Base-by-base conservation (phyloP, 78 protist species). In the Acrasis kona region DNA sequence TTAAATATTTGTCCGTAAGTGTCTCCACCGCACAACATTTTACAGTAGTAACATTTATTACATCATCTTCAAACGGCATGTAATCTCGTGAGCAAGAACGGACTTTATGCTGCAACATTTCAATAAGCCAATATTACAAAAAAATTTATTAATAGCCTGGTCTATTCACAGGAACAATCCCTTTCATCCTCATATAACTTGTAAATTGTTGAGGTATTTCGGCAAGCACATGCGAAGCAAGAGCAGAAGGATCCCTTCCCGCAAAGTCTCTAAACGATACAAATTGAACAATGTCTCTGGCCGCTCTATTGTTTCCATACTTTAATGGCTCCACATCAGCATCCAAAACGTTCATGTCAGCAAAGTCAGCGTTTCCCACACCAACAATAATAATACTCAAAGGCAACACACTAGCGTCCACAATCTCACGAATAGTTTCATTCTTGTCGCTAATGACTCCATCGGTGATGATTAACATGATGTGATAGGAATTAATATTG, bases 371-470 rank as follows among this genome's bases (percentile, higher is more conserved):
- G 10, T 5, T 66, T 27, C 95, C 95, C 2, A 91, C 90, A 34
- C 95, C 95, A 10, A 91, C 89, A 67, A 88, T 89, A 35, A 91
- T 73, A 41, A 87, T 64, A 2, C 84, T 80, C 1, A 87, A 1
- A 37, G 95, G 87, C 32, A 58, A 61, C 8, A 1, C 5, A 9
- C 70, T 76, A 3, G 91, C 82, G 6, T 57, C 40, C n/a, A 84
- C 69, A n/a, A 84, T 10, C 19, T 70, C 66, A 4, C 35, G 29
- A 57, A 57, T 34, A 28, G 81, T 83, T n/a, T 70, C 64, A 30
- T 30, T 79, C 84, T 84, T 86, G 72, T 88, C 95, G 1, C 81
- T 66, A 39, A 91, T 88, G 12, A 36, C 87, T 58, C 90, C 92
- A 65, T 88, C 92, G 0, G 95, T 85, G 41, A 88, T 36, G 41